Base-by-base conservation (phyloP, 2,329 filamentous ascomycete genomes). In the Chaetomiaceae sp. region DNA sequence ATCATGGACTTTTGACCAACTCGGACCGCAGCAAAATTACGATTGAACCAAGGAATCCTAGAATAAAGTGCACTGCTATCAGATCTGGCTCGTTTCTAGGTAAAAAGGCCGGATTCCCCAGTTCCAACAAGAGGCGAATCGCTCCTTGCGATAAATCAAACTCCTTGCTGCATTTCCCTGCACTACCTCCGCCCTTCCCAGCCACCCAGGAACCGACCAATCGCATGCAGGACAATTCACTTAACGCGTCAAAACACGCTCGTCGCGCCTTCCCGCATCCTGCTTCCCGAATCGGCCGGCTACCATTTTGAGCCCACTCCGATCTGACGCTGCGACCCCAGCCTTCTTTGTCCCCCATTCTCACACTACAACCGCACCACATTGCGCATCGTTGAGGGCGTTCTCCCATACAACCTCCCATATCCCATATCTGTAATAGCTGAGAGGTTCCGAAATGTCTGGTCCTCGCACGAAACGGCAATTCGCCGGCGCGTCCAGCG, bases 401-500 rank as follows among this genome's bases (percentile, higher is more conserved):
- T n/a, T n/a, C 33, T 33, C 21, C 40, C 32, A 16, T 36, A 41
- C 16, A 38, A 21, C n/a, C 37, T 34, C 14, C 11, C n/a, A 14
- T 21, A 18, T 18, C 10, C n/a, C n/a, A n/a, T n/a, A n/a, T n/a
- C n/a, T n/a, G n/a, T n/a, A n/a, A n/a, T n/a, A n/a, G n/a, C n/a
- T n/a, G n/a, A n/a, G n/a, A n/a, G n/a, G n/a, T n/a, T 27, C 20
- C 4, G 30, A 51, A 54, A 81, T 82, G 79, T 76, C 78, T 27
- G 71, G 68, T 51, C 75, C 77, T 23, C 75, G 79, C 64, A 74
- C 74, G 48, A 86, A 86, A 72, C 80, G 81, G 45, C 80, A 76
- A 55, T 85, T 85, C 65, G 76, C 79, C 52, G 81, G 81, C 63
- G 75, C 78, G 48, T 71, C 80, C 44, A 78, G 76, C 66, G 79